Base-by-base conservation (phyloP, 108 stramenopile species). In the Stephanodiscus minutulus region DNA sequence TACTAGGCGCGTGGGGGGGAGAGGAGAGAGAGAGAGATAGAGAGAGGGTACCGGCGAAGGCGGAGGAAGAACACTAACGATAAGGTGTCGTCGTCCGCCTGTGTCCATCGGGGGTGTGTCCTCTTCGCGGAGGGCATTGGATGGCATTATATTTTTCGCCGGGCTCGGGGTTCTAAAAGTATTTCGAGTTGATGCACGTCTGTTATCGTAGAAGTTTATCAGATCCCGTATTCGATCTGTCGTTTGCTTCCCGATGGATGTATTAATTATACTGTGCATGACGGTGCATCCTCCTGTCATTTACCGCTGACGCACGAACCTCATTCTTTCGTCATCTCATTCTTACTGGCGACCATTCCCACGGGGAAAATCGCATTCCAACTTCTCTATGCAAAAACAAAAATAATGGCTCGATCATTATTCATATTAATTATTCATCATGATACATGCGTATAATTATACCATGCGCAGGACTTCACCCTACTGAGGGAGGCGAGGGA, bases 391-490 rank as follows among this genome's bases (percentile, higher is more conserved):
- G 48, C 48, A 10, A n/a, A 20, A n/a, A 49, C 3, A 49, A 20
- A 49, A 49, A 20, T n/a, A n/a, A n/a, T n/a, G n/a, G n/a, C n/a
- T n/a, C n/a, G n/a, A n/a, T n/a, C n/a, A n/a, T n/a, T n/a, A n/a
- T n/a, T n/a, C n/a, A n/a, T n/a, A n/a, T n/a, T n/a, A n/a, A n/a
- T n/a, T n/a, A n/a, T n/a, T n/a, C n/a, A n/a, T n/a, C n/a, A n/a
- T n/a, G n/a, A n/a, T n/a, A n/a, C n/a, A n/a, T n/a, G n/a, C n/a
- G n/a, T n/a, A n/a, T n/a, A n/a, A n/a, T n/a, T n/a, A n/a, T n/a
- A n/a, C 27, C 1, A 24, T 54, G 15, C 63, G 89, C 66, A 91
- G 90, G 90, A 91, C 70, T 91, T 77, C 62, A 65, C 84, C 69
- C 85, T 87, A 22, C 55, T 88, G 43, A 70, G 87, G 55, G 88